Evolutionary conservation across 768 basidiomycete species (phyloP), one percentile per base, ranked within the genome.

Genomic region (Leccinum subgranulosum): DNA sequence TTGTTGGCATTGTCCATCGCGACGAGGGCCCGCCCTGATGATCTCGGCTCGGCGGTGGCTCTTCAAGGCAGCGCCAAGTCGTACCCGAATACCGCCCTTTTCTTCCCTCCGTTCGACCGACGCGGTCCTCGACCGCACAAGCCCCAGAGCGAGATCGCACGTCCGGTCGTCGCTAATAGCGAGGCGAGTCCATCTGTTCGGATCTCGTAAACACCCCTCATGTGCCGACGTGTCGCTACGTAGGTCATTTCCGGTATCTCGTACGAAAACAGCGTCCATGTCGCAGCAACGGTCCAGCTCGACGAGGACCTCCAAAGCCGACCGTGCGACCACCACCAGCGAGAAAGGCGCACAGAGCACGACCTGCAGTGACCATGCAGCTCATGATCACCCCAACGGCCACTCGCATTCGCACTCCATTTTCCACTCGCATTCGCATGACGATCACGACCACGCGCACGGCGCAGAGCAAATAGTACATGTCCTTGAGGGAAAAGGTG

Each of bases 371-470:
- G 75, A 77, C 55, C 76, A 81, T 45, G 65, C 15, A 34, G 34
- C 67, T 19, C 66, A 72, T 41, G 53, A 57, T 14, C 70, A 77
- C 53, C 45, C 56, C 34, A 56, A 73, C 55, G 67, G 60, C 41
- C 80, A 85, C 65, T 67, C 78, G 2, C 87, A 88, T 70, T 81
- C 83, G 6, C 84, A 83, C 59, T 83, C 84, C 25, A 67, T 87
- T 60, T 86, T 87, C 65, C 88, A 88, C 66, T 81, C 83, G 12
- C 86, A 88, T 66, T 81, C 83, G 19, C 85, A 88, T 66, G 79
- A 75, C 28, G 81, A 84, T 53, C 79, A 81, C 34, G 83, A 78
- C 49, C 81, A 86, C 56, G 68, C 73, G 34, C 82, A 85, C 57
- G 85, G 84, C 34, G 82, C 86, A 31, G 86, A 87, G 64, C 79